Evolutionary conservation across 2,329 filamentous ascomycete species (phyloP), one percentile per base, ranked within the genome.

Genomic region (Celoporthe dispersa): DNA sequence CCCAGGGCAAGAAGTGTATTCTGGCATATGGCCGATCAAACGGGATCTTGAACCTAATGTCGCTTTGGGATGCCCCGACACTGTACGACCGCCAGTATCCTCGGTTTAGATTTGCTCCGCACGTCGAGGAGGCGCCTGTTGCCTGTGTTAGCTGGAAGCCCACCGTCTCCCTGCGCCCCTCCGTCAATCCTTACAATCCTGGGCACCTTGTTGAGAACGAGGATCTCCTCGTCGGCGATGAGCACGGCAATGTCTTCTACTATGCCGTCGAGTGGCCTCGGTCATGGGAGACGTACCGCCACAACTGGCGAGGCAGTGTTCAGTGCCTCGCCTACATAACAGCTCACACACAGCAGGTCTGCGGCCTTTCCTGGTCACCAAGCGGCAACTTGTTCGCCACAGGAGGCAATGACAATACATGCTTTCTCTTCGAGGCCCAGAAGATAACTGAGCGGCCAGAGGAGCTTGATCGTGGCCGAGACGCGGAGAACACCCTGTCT

Each of bases 321-420:
- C 93, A 88, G 1, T 84, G 98, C 33, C 82, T 97, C 66, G 91
- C 92, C 31, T 90, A 90, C 73, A 91, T 98, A 75, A 86, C 86
- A 41, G 88, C 93, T 9, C 95, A 98, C 78, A 88, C 86, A 1
- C 94, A 98, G 80, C 94, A 98, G 77, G 91, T 99, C 68, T 99
- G 96, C 76, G 95, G 95, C 1, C 84, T 99, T n/a, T 88, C 92
- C 3, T 98, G 94, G 93, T 94, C 94, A 3, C 83, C 84, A 3
- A 89, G 93, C 75, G 94, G 94, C 3, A 85, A 85, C 3, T 85
- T 90, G 48, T 94, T 99, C 78, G 94, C 93, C 19, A 94, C 93
- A 5, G 94, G 96, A 8, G 94, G 93, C 33, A 98, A 99, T 77
- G 96, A 99, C 82, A 98, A 98, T 76, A 80, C 90, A 3, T 97